Base-by-base conservation (phyloP, 108 stramenopile genomes). In the Chaetoceros muelleri region DNA sequence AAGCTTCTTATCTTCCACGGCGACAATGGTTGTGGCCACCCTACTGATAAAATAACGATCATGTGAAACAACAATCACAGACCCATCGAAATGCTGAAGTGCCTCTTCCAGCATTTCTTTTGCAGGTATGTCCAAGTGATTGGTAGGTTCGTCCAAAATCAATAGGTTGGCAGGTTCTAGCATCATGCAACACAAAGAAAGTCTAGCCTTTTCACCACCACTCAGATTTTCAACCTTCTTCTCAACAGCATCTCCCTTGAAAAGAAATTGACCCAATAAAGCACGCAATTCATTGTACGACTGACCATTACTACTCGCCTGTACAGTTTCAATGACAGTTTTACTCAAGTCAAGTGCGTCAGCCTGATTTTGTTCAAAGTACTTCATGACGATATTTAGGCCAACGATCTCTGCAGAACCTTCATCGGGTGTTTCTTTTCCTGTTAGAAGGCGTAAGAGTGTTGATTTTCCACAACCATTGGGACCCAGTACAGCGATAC, bases 91-190 rank as follows among this genome's bases (percentile, higher is more conserved):
- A 65, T 95, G 75, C 66, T 87, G 91, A 13, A 96, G 74, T 7
- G 97, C 97, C 65, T 98, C 97, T 62, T 98, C 97, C 2, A 98
- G 74, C 91, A 96, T 95, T 76, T 98, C 95, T 56, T 95, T 95
- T 7, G 95, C 94, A n/a, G 95, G 93, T 51, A 98, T 96, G 58
- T 95, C 94, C 61, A 85, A 55, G 48, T 76, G 71, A 51, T 89
- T 89, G 7, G 93, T 94, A 1, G 90, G 93, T 61, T 96, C 94
- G 72, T 95, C 96, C 55, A 97, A 62, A 49, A 92, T 73, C 22
- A 97, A 68, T 3, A 97, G 58, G 51, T 97, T 97, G 30, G 90
- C 89, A 19, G 93, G 87, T 56, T 52, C 55, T 18, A 97, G 72
- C 96, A 97, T 95, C 92, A 97, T 94, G 44, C 82, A 82, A 62